phyloP scores from a whole-genome alignment of 208 protist species.

The Plasmodiophora brassicae region DNA sequence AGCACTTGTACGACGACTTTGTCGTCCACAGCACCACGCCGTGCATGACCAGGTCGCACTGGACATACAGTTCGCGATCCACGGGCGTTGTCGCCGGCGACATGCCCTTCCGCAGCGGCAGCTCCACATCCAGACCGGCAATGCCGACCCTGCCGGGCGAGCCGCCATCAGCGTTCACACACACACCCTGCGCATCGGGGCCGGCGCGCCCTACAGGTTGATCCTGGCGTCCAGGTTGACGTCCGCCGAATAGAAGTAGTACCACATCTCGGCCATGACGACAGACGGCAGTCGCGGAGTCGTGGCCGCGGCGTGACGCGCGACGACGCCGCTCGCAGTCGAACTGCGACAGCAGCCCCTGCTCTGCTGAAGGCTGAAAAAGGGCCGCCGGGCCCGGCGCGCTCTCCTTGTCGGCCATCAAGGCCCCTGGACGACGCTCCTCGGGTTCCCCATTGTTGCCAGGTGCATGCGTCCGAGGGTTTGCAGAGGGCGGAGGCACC shows the following conservation, averaged over 20 bases:
- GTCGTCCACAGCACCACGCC: neutral
- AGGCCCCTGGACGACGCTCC: too few relatives aligned
- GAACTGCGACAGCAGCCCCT: too few relatives aligned
- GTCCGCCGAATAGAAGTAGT: neutral
- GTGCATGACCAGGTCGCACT: neutral
- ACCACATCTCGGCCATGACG: neutral
- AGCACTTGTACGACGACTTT: neutral
- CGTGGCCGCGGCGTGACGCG: too few relatives aligned
- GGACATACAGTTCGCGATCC: neutral
- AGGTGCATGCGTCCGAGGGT: too few relatives aligned
- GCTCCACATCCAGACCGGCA: neutral
- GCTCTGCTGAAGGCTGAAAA: too few relatives aligned
- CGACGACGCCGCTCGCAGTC: too few relatives aligned
- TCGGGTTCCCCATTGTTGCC: too few relatives aligned
- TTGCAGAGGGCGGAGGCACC: too few relatives aligned
- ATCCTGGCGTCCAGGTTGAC: conserved; percentile 26
- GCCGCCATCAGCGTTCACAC: neutral
- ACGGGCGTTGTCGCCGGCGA: neutral
- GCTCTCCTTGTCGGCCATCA: too few relatives aligned
- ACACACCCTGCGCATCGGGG: neutral
- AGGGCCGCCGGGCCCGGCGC: too few relatives aligned
- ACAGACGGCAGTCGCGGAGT: too few relatives aligned
- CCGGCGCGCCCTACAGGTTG: neutral
- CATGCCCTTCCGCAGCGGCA: neutral
- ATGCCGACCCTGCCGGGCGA: neutral